Percentiles rank a stretch among this genome's conserved stretches.
Conservation (phyloP, 2,329 filamentous ascomycete species). For the Moelleriella libera region DNA sequence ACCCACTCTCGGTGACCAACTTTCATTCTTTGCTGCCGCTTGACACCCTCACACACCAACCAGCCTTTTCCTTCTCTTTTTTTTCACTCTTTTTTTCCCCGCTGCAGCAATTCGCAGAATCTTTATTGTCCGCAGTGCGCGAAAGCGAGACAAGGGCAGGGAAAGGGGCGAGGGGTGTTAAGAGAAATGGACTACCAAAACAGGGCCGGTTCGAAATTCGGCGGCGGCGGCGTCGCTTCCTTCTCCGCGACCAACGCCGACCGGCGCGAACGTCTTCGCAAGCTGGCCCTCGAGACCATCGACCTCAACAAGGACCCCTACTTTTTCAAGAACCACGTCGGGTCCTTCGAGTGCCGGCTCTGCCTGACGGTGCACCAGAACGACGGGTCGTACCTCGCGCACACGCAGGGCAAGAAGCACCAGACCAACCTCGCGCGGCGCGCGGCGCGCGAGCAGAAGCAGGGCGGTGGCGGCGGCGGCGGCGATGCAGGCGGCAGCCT, state of each 20-base stretch:
- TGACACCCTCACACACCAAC: too few species aligned
- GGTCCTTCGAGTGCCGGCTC: constrained; percentile 92
- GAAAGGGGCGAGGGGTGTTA: too few species aligned
- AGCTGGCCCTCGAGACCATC: constrained; percentile 96
- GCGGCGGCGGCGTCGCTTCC: constrained; percentile 90
- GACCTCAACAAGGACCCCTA: constrained; percentile 99
- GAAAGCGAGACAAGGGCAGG: too few species aligned
- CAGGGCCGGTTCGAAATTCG: constrained; percentile 92
- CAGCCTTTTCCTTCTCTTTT: too few species aligned
- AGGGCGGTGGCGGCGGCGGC: constrained; percentile 49
- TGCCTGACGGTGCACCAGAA: constrained; percentile 98
- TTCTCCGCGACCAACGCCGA: constrained; percentile 90
- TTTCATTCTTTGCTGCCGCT: too few species aligned
- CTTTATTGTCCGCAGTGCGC: too few species aligned
- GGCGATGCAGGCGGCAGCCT: constrained; percentile 33
- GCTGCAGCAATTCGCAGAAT: too few species aligned
- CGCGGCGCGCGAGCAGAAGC: constrained; percentile 87
- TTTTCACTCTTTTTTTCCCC: too few species aligned
- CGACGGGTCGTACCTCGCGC: constrained; percentile 94
- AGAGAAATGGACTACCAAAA: constrained; percentile 62
- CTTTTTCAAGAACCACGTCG: constrained; percentile 99
- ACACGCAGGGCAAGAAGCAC: constrained; percentile 97
- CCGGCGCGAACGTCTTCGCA: constrained; percentile 90
- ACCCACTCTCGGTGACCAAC: too few species aligned
- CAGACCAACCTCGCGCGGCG: constrained; percentile 95